A percentile compares a stretch with the other conserved stretches of the same genome.
Conservation (phyloP, 306 rosid species). For the Hylodesmum podocarpum region DNA sequence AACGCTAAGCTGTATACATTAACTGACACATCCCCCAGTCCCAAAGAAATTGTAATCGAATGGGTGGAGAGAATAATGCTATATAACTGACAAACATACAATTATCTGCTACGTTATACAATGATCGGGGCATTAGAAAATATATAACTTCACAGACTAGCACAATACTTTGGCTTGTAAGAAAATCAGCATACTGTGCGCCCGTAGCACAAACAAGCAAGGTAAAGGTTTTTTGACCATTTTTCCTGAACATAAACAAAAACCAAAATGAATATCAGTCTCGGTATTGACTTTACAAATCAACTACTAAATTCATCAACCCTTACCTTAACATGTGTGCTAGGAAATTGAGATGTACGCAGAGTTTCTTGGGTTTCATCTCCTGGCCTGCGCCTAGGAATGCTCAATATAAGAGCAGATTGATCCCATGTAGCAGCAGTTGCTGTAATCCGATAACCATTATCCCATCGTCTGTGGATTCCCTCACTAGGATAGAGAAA, state of each 20-base stretch:
- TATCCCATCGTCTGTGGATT: slow-evolving; percentile 92
- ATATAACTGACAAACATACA: slow-evolving; percentile 4
- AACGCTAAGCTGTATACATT: slow-evolving; percentile 29
- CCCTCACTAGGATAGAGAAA: slow-evolving; percentile 97
- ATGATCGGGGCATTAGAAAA: background rate
- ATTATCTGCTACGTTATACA: slow-evolving; percentile 16
- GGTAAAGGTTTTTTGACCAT: slow-evolving; percentile 89
- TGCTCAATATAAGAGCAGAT: slow-evolving; percentile 90
- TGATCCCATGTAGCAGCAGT: slow-evolving; percentile 97
- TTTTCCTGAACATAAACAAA: slow-evolving; percentile 62
- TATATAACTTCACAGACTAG: slow-evolving; percentile 21
- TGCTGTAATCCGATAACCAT: slow-evolving; percentile 83
- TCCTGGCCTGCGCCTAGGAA: slow-evolving; percentile 83
- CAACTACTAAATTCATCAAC: background rate
- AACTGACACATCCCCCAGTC: slow-evolving; percentile 26
- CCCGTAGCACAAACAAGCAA: slow-evolving; percentile 89
- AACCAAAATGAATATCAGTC: slow-evolving; percentile 7
- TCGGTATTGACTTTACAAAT: background rate
- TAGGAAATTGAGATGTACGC: slow-evolving; percentile 91
- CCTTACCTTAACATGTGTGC: slow-evolving; percentile 92
- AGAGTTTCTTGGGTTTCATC: slow-evolving; percentile 90
- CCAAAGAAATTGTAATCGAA: background rate
- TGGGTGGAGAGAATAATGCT: slow-evolving; percentile 16
- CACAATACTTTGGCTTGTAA: slow-evolving; percentile 8
- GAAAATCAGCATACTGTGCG: slow-evolving; percentile 73